These are phyloP conservation scores for Punica granatum DNA, from an alignment of 345 rosid species.

Conservation along the genomic window DNA sequence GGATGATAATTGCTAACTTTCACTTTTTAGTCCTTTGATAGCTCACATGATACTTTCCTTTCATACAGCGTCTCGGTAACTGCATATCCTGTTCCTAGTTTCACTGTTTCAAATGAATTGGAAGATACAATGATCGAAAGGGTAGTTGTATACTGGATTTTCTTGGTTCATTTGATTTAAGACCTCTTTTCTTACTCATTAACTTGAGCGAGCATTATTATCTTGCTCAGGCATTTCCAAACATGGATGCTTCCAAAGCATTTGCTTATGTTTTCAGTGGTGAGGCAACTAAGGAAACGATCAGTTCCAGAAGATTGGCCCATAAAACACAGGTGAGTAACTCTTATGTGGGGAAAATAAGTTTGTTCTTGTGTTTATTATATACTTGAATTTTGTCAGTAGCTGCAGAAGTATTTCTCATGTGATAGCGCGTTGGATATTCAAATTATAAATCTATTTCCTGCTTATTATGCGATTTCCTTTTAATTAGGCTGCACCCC, in stretches of 20 bases:
- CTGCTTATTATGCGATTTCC: not conserved
- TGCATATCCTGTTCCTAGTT: not conserved
- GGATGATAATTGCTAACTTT: not conserved
- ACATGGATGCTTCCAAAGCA: not conserved
- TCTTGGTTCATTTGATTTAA: not conserved
- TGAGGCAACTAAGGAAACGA: not conserved
- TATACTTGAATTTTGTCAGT: not conserved
- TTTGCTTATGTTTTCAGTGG: constrained; percentile 2
- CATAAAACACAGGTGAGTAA: constrained; percentile 1
- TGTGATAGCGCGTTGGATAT: not conserved
- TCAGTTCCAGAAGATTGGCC: not conserved
- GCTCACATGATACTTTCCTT: not conserved
- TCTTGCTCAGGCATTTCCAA: constrained; percentile 3
- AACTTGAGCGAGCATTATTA: not conserved
- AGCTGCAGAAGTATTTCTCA: not conserved
- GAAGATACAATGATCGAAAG: not conserved
- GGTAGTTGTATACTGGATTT: not conserved
- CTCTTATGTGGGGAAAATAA: not conserved
- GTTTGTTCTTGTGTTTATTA: not conserved
- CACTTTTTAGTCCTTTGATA: not conserved
- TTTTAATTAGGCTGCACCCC: not conserved
- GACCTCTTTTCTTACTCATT: not conserved
- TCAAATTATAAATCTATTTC: not conserved
- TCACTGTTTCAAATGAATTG: not conserved
- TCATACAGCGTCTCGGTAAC: not conserved